phyloP scores from a whole-genome alignment of 257 asterid species.

The Solanum peruvianum region DNA sequence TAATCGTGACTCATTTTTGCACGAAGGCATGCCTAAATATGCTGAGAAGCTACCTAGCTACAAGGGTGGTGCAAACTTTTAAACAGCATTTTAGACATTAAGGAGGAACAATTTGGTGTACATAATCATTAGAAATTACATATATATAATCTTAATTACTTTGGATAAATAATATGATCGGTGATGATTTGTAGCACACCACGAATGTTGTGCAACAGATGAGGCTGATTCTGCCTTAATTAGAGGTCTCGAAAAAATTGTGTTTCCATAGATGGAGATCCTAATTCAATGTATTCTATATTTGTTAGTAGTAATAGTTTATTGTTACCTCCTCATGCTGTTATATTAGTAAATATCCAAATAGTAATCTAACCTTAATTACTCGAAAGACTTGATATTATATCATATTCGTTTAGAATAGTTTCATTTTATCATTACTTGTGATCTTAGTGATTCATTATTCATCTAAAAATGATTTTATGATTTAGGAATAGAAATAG shows the following conservation, averaged over 20 bases:
- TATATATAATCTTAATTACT: neutral
- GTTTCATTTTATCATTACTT: neutral
- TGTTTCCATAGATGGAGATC: neutral
- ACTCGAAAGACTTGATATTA: neutral
- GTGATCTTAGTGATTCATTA: neutral
- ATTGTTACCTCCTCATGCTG: neutral
- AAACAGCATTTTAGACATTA: neutral
- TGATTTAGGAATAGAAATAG: no score
- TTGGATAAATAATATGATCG: neutral
- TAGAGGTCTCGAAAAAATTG: neutral
- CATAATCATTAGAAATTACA: neutral
- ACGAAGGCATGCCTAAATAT: neutral
- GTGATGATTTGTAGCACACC: neutral
- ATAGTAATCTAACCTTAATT: neutral
- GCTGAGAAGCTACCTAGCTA: neutral
- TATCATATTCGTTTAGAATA: neutral
- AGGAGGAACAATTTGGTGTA: neutral
- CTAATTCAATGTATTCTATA: neutral
- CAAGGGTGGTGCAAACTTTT: neutral
- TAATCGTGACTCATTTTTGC: neutral
- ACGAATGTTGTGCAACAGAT: neutral
- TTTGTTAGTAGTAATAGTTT: no score
- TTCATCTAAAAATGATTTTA: neutral
- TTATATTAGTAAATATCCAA: neutral
- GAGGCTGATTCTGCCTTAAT: neutral